These are phyloP conservation scores for Eremothecium cymbalariae DNA, from an alignment of 1,139 yeast genomes.

Conservation along the genomic window DNA sequence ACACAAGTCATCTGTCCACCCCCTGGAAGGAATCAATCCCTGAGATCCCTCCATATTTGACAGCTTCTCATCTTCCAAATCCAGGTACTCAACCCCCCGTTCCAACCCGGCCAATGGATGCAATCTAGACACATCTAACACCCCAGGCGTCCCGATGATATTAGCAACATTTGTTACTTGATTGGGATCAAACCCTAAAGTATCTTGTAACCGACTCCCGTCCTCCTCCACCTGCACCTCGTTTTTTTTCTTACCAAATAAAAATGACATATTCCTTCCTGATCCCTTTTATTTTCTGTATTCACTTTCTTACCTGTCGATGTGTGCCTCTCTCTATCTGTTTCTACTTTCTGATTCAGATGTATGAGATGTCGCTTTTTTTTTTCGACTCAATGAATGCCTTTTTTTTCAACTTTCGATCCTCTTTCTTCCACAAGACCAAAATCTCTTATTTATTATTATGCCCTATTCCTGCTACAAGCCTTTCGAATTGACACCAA, in stretches of 20 bases:
- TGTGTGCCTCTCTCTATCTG: too few relatives aligned
- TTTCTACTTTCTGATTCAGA: too few relatives aligned
- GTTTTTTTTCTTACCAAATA: constrained; percentile 45
- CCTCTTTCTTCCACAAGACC: too few relatives aligned
- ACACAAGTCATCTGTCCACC: constrained; percentile 95
- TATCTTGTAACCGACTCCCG: constrained; percentile 24
- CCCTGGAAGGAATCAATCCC: constrained; percentile 87
- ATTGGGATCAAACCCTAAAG: constrained; percentile 60
- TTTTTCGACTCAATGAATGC: too few relatives aligned
- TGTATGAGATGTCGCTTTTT: too few relatives aligned
- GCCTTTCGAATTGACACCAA: too few relatives aligned
- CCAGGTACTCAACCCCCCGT: constrained; percentile 81
- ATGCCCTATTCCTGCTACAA: too few relatives aligned
- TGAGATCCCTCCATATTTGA: constrained; percentile 75
- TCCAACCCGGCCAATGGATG: constrained; percentile 95
- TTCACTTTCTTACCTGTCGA: too few relatives aligned
- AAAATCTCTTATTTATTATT: too few relatives aligned
- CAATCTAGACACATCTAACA: constrained; percentile 61
- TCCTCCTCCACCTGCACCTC: constrained; percentile 11
- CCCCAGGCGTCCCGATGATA: constrained; percentile 52
- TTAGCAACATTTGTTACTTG: constrained; percentile 57
- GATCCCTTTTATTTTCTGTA: not conserved
- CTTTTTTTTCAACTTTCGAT: too few relatives aligned
- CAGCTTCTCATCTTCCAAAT: constrained; percentile 76
- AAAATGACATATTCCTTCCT: constrained; percentile 51